Evolutionary conservation across 139 green algal species (phyloP).

Genomic region (Haematococcus lacustris): DNA sequence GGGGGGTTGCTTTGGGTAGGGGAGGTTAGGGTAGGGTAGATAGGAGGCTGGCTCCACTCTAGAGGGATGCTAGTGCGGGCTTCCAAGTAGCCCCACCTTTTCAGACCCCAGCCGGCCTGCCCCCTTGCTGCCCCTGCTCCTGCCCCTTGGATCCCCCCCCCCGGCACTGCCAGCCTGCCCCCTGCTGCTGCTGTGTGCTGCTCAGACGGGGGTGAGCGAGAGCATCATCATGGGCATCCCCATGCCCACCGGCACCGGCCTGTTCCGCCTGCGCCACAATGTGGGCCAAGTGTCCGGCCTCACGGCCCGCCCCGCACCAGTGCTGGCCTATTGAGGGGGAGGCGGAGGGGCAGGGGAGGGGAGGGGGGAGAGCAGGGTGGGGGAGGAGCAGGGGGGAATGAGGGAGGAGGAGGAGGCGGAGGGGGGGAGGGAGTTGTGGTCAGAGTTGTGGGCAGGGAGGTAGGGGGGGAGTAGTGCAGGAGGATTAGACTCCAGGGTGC

Average conservation of each 20-base stretch:
- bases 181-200: not conserved
- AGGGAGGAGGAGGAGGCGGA: too few species aligned
- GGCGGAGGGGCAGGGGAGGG: too few species aligned
- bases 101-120: not conserved
- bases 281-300: too few species aligned
- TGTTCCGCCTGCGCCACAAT: conserved; percentile 70
- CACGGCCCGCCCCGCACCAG: too few species aligned
- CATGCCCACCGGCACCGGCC: too few species aligned
- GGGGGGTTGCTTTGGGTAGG: not conserved
- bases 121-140: not conserved
- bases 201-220: conserved; percentile 75
- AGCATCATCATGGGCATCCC: conserved; percentile 99
- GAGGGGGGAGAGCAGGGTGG: too few species aligned
- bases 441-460: too few species aligned
- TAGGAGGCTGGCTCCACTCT: not conserved
- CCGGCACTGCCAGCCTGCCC: not conserved
- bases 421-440: too few species aligned
- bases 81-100: not conserved
- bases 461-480: too few species aligned
- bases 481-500: too few species aligned
- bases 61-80: not conserved
- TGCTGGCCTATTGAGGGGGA: too few species aligned
- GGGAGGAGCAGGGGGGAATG: too few species aligned
- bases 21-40: not conserved
- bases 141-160: not conserved